phyloP scores from a whole-genome alignment of 1,139 yeast genomes.

The Scheffersomyces segobiensis region DNA sequence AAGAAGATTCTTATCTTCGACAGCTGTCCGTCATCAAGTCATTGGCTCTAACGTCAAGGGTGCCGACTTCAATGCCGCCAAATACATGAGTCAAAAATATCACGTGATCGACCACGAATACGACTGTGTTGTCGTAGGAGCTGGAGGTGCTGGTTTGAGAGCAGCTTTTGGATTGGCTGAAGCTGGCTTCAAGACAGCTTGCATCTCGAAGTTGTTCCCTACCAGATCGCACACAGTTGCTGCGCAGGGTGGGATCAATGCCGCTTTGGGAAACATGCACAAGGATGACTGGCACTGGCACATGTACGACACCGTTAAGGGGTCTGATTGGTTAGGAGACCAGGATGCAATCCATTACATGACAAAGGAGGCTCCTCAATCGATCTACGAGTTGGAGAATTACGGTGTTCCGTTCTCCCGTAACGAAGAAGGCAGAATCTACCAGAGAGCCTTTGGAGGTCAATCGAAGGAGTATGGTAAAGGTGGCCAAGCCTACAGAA shows the following conservation, averaged over 20 bases:
- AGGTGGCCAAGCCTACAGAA: constrained; percentile 99
- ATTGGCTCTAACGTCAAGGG: constrained; percentile 52
- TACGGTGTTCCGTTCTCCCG: constrained; percentile 98
- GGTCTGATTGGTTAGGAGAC: constrained; percentile 99
- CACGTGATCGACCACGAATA: constrained; percentile 96
- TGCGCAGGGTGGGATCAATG: constrained; percentile 99
- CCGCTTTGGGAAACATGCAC: constrained; percentile 98
- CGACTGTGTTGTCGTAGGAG: constrained; percentile 97
- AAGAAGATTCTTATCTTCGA: constrained; percentile 24
- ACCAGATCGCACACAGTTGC: constrained; percentile 99
- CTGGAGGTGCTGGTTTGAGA: constrained; percentile 98
- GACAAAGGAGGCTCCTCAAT: constrained; percentile 97
- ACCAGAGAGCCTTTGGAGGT: constrained; percentile 99
- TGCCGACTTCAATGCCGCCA: constrained; percentile 39
- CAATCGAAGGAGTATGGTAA: constrained; percentile 94
- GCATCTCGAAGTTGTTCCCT: constrained; percentile 95
- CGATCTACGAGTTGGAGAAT: constrained; percentile 95
- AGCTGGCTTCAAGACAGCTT: constrained; percentile 97
- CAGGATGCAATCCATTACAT: constrained; percentile 99
- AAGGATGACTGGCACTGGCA: constrained; percentile 99
- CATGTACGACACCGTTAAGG: constrained; percentile 99
- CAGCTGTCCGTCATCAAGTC: constrained; percentile 33
- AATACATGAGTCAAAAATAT: constrained; percentile 66
- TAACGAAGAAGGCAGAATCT: constrained; percentile 94
- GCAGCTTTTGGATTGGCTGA: constrained; percentile 98